A percentile compares a stretch with the other conserved stretches of the same genome.
Evolutionary conservation across 1,284 basidiomycete genomes (phyloP).

Genomic region (Ganoderma boninense): DNA sequence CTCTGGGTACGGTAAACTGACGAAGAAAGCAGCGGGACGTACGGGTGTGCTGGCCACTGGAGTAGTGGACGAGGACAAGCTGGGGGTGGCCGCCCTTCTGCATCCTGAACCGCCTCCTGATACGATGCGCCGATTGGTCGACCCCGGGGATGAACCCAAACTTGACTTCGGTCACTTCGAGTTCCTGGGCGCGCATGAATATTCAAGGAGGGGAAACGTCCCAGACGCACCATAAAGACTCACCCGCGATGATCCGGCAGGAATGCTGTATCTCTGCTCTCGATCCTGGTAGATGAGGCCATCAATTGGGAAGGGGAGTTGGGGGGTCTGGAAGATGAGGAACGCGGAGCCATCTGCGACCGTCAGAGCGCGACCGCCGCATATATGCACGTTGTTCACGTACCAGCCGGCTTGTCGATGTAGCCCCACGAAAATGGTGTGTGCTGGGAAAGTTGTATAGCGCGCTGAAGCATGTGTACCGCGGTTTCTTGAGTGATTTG

Average conservation of each 20-base stretch:
- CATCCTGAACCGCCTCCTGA: conserved; percentile 74
- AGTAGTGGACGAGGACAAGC: conserved; percentile 77
- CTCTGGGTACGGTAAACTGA: conserved; percentile 13
- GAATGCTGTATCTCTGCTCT: conserved; percentile 65
- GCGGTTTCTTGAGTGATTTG: conserved; percentile 66
- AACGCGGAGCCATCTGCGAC: conserved; percentile 69
- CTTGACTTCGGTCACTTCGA: conserved; percentile 77
- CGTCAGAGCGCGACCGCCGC: neutral
- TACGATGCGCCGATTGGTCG: conserved; percentile 67
- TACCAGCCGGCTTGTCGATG: conserved; percentile 77
- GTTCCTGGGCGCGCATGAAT: conserved; percentile 54
- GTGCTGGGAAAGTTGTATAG: conserved; percentile 58
- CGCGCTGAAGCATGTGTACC: conserved; percentile 65
- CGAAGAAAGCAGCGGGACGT: conserved; percentile 42
- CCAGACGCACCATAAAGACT: conserved; percentile 34
- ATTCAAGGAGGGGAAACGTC: neutral
- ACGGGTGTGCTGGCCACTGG: conserved; percentile 67
- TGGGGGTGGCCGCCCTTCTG: conserved; percentile 73
- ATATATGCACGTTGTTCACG: conserved; percentile 31
- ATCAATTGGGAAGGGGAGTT: conserved; percentile 68
- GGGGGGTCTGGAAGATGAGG: conserved; percentile 66
- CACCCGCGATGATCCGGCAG: conserved; percentile 58
- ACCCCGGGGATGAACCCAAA: conserved; percentile 77
- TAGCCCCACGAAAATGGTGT: conserved; percentile 74
- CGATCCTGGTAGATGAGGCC: conserved; percentile 77